phyloP scores from a whole-genome alignment of 208 protist species.

The Herpetomonas samuelpessoai region DNA sequence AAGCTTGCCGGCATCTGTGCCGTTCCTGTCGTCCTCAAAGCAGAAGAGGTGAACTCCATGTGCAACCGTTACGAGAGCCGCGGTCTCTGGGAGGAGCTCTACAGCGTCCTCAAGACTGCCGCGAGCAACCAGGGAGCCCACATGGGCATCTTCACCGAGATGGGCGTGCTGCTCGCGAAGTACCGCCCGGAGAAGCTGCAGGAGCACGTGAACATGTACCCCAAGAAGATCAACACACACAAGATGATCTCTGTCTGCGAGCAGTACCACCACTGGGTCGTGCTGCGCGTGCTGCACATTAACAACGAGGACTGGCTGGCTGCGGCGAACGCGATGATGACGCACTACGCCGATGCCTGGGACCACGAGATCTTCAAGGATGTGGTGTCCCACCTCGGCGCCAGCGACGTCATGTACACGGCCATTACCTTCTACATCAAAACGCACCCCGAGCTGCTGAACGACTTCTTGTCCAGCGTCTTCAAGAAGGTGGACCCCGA shows the following conservation, averaged over 20 bases:
- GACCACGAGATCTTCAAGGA: constrained; percentile 99
- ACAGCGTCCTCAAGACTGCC: constrained; percentile 95
- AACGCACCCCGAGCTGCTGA: constrained; percentile 90
- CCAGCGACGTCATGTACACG: constrained; percentile 97
- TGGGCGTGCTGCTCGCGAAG: constrained; percentile 99
- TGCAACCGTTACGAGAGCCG: constrained; percentile 85
- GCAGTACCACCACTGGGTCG: constrained; percentile 95
- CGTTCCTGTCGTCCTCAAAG: constrained; percentile 97
- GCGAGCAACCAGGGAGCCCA: constrained; percentile 95
- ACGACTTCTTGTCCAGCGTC: constrained; percentile 96
- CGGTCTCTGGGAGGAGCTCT: constrained; percentile 96
- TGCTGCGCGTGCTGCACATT: constrained; percentile 95
- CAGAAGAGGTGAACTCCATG: constrained; percentile 97
- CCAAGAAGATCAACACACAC: constrained; percentile 96
- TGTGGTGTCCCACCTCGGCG: constrained; percentile 93
- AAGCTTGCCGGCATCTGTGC: constrained; percentile 97
- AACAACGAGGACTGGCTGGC: constrained; percentile 99
- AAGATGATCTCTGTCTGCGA: constrained; percentile 96
- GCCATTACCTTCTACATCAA: constrained; percentile 98
- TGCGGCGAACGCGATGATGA: constrained; percentile 97
- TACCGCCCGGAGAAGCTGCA: constrained; percentile 99
- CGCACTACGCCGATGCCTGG: constrained; percentile 96
- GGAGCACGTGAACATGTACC: constrained; percentile 99
- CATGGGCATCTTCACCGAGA: constrained; percentile 99
- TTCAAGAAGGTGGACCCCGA: constrained; percentile 96